phyloP scores from a whole-genome alignment of 768 basidiomycete genomes.

The Polyporus arcularius region DNA sequence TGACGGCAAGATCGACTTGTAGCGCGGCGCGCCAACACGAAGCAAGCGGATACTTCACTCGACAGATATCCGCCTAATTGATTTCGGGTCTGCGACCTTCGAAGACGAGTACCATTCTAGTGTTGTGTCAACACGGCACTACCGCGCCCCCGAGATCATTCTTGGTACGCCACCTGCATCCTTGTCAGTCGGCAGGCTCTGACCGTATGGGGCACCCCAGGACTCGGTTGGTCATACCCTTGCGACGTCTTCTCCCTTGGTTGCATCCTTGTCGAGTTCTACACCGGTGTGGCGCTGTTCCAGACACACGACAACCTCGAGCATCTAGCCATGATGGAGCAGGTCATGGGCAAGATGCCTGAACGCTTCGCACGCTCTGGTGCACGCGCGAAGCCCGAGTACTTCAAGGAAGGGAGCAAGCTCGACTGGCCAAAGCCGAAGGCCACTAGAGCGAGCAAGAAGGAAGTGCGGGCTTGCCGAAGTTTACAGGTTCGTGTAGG shows the following conservation, averaged over 20 bases:
- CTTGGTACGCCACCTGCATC: conserved; percentile 55
- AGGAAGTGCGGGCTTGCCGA: conserved; percentile 88
- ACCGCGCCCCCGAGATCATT: conserved; percentile 98
- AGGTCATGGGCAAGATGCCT: conserved; percentile 98
- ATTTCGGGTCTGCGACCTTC: conserved; percentile 98
- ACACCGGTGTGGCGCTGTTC: conserved; percentile 96
- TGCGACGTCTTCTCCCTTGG: conserved; percentile 99
- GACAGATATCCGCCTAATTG: conserved; percentile 93
- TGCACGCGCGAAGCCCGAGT: conserved; percentile 84
- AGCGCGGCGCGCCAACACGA: conserved; percentile 69
- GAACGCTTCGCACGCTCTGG: conserved; percentile 77
- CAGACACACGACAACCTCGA: conserved; percentile 99
- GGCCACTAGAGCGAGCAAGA: conserved; percentile 87
- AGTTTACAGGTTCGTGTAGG: conserved; percentile 61
- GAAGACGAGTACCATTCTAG: conserved; percentile 98
- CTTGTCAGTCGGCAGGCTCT: conserved; percentile 2
- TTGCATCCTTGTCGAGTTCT: conserved; percentile 98
- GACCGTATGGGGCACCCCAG: conserved; percentile 41
- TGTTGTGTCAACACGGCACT: conserved; percentile 97
- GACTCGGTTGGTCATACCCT: conserved; percentile 96
- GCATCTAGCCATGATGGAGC: conserved; percentile 99
- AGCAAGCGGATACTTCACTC: conserved; percentile 78
- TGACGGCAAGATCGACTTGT: conserved; percentile 11
- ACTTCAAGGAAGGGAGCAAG: conserved; percentile 83
- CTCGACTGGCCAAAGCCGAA: conserved; percentile 93